Evolutionary conservation across 2,329 filamentous ascomycete species (phyloP).

Genomic region (Penicillium occitanis): DNA sequence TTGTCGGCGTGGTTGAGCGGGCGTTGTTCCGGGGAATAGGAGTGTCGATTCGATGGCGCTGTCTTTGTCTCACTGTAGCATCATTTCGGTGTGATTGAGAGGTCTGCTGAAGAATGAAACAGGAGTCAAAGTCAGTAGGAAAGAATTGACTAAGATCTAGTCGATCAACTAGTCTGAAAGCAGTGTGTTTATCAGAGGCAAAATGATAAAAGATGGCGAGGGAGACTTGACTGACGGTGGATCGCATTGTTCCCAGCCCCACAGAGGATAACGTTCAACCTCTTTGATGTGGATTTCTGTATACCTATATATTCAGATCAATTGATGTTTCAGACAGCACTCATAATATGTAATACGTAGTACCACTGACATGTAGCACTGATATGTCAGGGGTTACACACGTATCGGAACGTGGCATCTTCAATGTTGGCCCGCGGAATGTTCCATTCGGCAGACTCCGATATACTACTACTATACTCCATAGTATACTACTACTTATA

Average conservation of each 20-base stretch:
- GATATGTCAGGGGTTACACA: not conserved
- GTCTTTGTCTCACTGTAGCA: constrained; percentile 5
- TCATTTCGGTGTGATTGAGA: not conserved
- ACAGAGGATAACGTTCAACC: not conserved
- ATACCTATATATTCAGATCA: not conserved
- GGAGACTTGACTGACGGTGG: not conserved
- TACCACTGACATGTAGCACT: no score
- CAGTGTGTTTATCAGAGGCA: not conserved
- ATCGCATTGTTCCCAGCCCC: constrained; percentile 5
- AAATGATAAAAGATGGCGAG: not conserved
- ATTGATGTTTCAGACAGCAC: not conserved
- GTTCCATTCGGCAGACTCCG: not conserved
- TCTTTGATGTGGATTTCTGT: no score
- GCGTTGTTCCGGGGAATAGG: not conserved
- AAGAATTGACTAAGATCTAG: constrained; percentile 1
- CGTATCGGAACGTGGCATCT: not conserved
- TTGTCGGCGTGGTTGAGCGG: not conserved
- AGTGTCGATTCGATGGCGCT: not conserved
- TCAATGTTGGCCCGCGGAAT: not conserved
- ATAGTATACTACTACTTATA: not conserved
- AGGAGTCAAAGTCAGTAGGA: not conserved
- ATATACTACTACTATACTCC: not conserved
- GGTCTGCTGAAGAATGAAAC: not conserved
- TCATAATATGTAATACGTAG: not conserved
- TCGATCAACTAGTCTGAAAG: constrained; percentile 1